Evolutionary conservation across 768 basidiomycete species (phyloP), one percentile per base, ranked within the genome.

Genomic region (Chalciporus sphaerocephalus): DNA sequence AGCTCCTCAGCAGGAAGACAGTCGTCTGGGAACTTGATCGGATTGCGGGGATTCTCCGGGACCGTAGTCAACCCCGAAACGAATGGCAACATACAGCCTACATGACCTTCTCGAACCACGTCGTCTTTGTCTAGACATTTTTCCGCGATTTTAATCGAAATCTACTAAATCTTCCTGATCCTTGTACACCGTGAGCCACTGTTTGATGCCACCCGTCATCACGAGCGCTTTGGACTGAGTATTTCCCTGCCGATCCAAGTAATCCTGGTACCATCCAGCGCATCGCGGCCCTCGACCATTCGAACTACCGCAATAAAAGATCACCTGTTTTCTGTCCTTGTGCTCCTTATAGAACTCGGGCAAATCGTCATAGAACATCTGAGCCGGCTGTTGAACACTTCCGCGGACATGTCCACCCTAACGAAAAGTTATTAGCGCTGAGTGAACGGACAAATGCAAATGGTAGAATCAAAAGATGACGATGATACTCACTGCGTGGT

Each of bases 181-280:
- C 15, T 47, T 58, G 50, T 66, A 75, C 34, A 25, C 41, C 12
- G 44, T 53, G 22, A 13, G 21, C 74, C 75, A 79, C 9, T 63
- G 62, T 39, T 68, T 71, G 12, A 69, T 60, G 21, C 75, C 76
- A n/a, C 74, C 76, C 23, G 60, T 43, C 48, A 78, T 61, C 11
- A 72, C 60, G 42, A 65, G 69, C 2, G 73, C 72, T 38, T 60
- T 66, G 5, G 76, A 75, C 27, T 55, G 39, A 30, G 56, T 63
- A 40, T 45, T 54, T 11, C 47, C 62, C 34, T 47, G 57, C 45
- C 48, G 52, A 41, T 75, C 57, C 23, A 78, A 59, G 46, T 72
- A 69, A 50, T 78, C 74, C 54, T 76, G 76, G 52, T 78, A 78
- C 80, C 78, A 81, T 58, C 71, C 73, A 16, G 78, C 79, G 59